phyloP scores from a whole-genome alignment of 202 grass and related monocot species.

The Miscanthus sacchariflorus region DNA sequence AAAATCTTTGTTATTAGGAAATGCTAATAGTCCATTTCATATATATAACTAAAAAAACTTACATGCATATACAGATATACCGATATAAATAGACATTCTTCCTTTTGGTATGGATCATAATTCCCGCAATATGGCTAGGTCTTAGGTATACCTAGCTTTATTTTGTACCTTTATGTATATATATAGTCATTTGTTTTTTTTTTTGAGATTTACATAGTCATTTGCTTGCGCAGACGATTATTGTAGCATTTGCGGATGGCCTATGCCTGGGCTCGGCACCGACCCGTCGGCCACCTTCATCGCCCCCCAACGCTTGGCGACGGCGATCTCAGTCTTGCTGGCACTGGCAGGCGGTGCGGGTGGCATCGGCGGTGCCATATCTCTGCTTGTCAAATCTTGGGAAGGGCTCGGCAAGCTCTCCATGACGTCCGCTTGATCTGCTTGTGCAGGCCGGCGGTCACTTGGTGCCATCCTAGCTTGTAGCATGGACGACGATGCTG shows the following conservation, averaged over 20 bases:
- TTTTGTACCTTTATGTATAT: background rate
- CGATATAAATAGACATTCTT: too few species aligned
- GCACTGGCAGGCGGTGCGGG: background rate
- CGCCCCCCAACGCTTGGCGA: background rate
- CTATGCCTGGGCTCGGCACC: conserved; percentile 36
- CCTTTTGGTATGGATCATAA: too few species aligned
- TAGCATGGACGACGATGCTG: background rate
- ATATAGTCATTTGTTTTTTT: too few species aligned
- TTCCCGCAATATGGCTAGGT: too few species aligned
- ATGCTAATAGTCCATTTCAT: too few species aligned
- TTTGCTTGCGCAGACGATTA: background rate
- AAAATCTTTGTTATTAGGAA: too few species aligned
- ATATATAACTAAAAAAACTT: too few species aligned
- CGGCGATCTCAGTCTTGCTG: background rate
- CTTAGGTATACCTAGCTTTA: background rate
- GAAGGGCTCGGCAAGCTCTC: background rate
- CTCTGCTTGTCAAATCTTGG: background rate
- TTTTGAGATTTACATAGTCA: too few species aligned
- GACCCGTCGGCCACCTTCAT: background rate
- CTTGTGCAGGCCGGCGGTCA: background rate
- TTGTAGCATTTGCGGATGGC: background rate
- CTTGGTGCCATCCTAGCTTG: conserved; percentile 18
- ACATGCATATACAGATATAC: too few species aligned
- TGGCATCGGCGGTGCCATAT: conserved; percentile 11
- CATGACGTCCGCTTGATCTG: background rate